Evolutionary conservation across 768 basidiomycete genomes (phyloP).

Genomic region (Boletus reticuloceps): DNA sequence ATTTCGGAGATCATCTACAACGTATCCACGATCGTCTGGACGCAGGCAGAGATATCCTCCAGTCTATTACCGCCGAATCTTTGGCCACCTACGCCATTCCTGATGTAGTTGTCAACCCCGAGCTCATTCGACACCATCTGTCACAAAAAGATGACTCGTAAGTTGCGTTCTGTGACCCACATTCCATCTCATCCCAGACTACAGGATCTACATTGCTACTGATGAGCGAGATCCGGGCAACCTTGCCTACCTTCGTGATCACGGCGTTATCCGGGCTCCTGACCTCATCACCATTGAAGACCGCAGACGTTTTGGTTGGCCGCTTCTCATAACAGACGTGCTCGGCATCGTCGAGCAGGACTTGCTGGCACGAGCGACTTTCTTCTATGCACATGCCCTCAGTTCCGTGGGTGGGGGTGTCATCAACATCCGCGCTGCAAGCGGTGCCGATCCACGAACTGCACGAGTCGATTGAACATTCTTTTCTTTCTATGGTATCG

Average conservation of each 20-base stretch:
- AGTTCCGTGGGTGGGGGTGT: constrained; percentile 43
- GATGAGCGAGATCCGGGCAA: constrained; percentile 41
- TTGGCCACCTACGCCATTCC: constrained; percentile 23
- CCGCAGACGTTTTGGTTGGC: constrained; percentile 41
- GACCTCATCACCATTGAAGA: constrained; percentile 45
- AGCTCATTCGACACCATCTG: constrained; percentile 12
- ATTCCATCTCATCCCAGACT: constrained; percentile 3
- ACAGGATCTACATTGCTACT: constrained; percentile 36
- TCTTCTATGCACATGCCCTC: constrained; percentile 43
- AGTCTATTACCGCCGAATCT: constrained; percentile 14
- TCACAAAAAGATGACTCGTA: constrained; percentile 24
- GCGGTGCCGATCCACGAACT: constrained; percentile 39
- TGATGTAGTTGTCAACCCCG: constrained; percentile 14
- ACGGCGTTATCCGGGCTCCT: constrained; percentile 37
- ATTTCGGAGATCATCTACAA: constrained; percentile 35
- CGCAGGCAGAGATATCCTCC: constrained; percentile 18
- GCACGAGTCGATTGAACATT: constrained; percentile 32
- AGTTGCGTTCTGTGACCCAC: neutral
- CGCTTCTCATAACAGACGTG: constrained; percentile 41
- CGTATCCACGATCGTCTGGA: constrained; percentile 31
- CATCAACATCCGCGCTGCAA: constrained; percentile 39
- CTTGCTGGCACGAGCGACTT: constrained; percentile 34
- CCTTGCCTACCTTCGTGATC: constrained; percentile 32
- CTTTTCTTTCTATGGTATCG: neutral
- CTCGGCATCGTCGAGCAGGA: constrained; percentile 44